Conservation (phyloP, 2,329 filamentous ascomycete species). For the Fusarium oligoseptatum region DNA sequence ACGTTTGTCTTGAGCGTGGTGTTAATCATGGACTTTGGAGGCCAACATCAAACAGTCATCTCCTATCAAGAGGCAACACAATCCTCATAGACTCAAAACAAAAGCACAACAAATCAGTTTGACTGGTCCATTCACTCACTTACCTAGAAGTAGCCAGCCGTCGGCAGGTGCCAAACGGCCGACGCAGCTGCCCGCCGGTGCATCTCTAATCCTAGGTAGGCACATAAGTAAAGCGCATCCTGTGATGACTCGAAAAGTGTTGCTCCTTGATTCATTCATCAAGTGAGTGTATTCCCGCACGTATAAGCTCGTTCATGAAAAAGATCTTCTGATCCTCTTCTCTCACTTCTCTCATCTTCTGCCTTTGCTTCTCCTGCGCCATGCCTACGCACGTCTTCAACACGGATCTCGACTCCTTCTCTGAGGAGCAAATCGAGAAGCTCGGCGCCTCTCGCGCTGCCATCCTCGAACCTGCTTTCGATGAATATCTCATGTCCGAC, state of each 20-base stretch:
- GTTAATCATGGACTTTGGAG: not conserved
- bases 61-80: not conserved
- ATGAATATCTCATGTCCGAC: slow-evolving; percentile 27
- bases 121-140: not conserved
- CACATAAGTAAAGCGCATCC: not conserved
- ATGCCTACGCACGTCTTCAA: slow-evolving; percentile 21
- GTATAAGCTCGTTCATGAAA: not conserved
- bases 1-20: not conserved
- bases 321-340: too few relatives aligned
- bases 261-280: not conserved
- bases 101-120: not conserved
- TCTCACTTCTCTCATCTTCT: not conserved
- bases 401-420: slow-evolving; percentile 2
- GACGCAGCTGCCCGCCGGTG: slow-evolving; percentile 21
- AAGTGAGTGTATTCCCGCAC: not conserved
- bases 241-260: not conserved
- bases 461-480: slow-evolving; percentile 30
- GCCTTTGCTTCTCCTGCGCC: not conserved
- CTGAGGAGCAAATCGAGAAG: not conserved
- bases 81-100: not conserved
- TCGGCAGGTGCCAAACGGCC: slow-evolving; percentile 28
- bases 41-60: not conserved
- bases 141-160: not conserved
- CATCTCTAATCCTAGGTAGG: not conserved
- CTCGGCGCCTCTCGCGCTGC: slow-evolving; percentile 3